Conservation (phyloP, 2,329 filamentous ascomycete genomes). For the Phaeosphaeria sp. region DNA sequence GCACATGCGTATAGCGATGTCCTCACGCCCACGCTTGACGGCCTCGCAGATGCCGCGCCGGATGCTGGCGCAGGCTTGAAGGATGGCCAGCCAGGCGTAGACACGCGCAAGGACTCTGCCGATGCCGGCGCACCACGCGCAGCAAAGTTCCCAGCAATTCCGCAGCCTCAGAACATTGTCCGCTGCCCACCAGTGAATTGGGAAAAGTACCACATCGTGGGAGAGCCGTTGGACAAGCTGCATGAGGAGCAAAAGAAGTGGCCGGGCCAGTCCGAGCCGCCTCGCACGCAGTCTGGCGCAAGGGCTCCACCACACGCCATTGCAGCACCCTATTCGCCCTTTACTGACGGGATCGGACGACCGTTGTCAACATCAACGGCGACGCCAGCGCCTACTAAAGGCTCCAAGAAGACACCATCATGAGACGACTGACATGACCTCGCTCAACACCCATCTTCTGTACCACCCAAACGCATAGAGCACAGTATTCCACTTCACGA, state of each 20-base stretch:
- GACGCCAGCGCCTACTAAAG: constrained; percentile 26
- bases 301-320: constrained; percentile 59
- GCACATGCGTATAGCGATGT: constrained; percentile 35
- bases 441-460: background rate
- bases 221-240: constrained; percentile 80
- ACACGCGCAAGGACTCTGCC: constrained; percentile 39
- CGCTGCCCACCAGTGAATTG: constrained; percentile 92
- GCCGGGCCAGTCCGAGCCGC: constrained; percentile 48
- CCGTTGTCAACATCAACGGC: constrained; percentile 24
- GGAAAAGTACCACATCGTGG: constrained; percentile 91
- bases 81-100: constrained; percentile 14
- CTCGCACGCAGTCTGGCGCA: constrained; percentile 40
- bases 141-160: constrained; percentile 67
- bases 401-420: constrained; percentile 41
- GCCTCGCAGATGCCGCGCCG: constrained; percentile 37
- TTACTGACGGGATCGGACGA: constrained; percentile 57
- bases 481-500: constrained; percentile 26
- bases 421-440: background rate
- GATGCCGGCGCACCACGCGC: constrained; percentile 19
- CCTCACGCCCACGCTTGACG: constrained; percentile 48
- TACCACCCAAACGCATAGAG: constrained; percentile 7
- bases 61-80: constrained; percentile 30
- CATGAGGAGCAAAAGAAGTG: constrained; percentile 76
- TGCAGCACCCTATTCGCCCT: constrained; percentile 66
- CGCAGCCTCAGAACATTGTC: constrained; percentile 80